These are phyloP conservation scores for Trametes pubescens DNA, from an alignment of 1,284 basidiomycete genomes.

Conservation along the genomic window DNA sequence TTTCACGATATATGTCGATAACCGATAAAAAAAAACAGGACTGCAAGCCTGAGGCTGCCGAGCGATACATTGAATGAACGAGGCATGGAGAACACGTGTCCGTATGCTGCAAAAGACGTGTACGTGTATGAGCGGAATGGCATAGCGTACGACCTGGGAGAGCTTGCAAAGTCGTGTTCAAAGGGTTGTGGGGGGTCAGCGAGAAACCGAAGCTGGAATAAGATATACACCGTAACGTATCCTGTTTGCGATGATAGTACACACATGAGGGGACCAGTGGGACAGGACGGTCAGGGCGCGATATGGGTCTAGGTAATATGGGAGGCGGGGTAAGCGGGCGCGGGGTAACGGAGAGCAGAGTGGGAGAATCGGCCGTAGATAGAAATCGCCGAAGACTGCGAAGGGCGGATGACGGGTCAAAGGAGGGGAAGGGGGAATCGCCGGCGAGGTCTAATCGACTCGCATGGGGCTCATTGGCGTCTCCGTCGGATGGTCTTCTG, in stretches of 20 bases:
- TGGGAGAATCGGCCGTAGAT: neutral
- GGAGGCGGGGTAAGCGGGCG: too few species aligned
- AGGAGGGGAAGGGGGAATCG: neutral
- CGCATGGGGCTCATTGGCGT: slow-evolving; percentile 43
- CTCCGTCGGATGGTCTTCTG: slow-evolving; percentile 27
- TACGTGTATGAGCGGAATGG: neutral
- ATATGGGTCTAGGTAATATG: neutral
- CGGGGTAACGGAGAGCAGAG: neutral
- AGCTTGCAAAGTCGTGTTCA: neutral
- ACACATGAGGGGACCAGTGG: neutral
- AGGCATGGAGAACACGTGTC: neutral
- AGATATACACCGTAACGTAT: slow-evolving; percentile 20
- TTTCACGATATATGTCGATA: neutral
- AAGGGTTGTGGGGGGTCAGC: neutral
- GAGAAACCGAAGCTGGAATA: neutral
- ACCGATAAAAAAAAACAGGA: neutral
- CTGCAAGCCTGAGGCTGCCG: neutral
- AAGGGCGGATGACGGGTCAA: neutral
- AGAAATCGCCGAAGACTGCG: neutral
- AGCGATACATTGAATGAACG: neutral
- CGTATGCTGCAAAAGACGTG: slow-evolving; percentile 4
- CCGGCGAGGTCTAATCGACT: slow-evolving; percentile 33
- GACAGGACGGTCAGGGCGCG: neutral
- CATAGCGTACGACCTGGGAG: neutral
- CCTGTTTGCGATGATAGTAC: slow-evolving; percentile 12